A percentile compares a stretch with the other conserved stretches of the same genome.
Evolutionary conservation across 331 rosid species (phyloP).

Genomic region (Rosa hybrid): DNA sequence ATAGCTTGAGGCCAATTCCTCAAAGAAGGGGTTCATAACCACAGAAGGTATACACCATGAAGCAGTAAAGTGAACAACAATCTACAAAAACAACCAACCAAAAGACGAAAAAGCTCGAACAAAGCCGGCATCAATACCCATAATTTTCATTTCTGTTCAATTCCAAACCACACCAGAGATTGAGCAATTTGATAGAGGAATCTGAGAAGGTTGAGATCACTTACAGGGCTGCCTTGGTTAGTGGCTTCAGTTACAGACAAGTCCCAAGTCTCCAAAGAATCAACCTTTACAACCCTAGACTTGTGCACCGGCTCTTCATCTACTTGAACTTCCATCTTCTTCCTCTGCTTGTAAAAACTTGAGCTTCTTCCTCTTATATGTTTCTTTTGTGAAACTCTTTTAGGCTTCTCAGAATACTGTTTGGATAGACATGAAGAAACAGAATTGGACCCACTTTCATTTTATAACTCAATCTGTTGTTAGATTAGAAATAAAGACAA

Average conservation of each 20-base stretch:
- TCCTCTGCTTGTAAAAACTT: background rate
- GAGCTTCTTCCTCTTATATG: background rate
- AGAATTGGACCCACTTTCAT: slow-evolving; percentile 25
- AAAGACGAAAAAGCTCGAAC: background rate
- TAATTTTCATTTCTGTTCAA: background rate
- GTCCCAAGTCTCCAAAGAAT: slow-evolving; percentile 81
- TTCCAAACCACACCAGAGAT: slow-evolving; percentile 7
- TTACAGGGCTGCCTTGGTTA: slow-evolving; percentile 59
- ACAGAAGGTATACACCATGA: slow-evolving; percentile 98
- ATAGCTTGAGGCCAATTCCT: slow-evolving; percentile 64
- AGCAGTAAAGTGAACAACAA: slow-evolving; percentile 86
- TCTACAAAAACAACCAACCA: slow-evolving; percentile 42
- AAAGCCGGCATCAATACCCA: slow-evolving; percentile 1
- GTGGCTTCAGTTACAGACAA: slow-evolving; percentile 46
- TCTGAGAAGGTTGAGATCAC: slow-evolving; percentile 14
- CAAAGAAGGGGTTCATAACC: slow-evolving; percentile 73
- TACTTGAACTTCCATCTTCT: slow-evolving; percentile 43
- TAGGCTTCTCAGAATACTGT: background rate
- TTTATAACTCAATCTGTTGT: background rate
- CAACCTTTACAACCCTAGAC: slow-evolving; percentile 59
- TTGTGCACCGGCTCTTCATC: slow-evolving; percentile 32
- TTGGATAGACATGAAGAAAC: slow-evolving; percentile 6
- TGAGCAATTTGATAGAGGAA: background rate
- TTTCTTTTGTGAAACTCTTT: background rate
- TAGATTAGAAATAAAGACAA: background rate